Conservation (phyloP, 129 eudicot genomes). For the Sambucus nigra region DNA sequence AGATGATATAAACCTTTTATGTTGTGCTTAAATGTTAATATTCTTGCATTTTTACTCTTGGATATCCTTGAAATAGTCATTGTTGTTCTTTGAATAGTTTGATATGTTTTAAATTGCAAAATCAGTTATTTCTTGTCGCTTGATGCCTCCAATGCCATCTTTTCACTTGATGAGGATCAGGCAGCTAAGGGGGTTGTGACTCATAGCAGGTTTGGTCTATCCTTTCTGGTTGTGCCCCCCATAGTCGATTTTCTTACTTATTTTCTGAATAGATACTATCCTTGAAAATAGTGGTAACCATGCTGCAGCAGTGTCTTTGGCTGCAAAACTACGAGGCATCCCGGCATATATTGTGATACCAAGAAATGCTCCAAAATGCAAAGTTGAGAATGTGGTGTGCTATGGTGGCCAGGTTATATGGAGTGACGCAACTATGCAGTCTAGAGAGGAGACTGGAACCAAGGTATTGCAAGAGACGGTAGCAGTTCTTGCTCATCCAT, state of each 20-base stretch:
- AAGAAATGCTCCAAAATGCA: conserved; percentile 87
- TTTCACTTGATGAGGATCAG: conserved; percentile 66
- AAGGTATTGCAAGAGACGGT: conserved; percentile 77
- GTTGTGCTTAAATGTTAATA: too few species aligned
- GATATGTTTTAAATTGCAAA: too few species aligned
- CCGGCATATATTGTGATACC: conserved; percentile 91
- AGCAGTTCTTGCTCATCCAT: conserved; percentile 86
- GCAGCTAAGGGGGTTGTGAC: conserved; percentile 94
- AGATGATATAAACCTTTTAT: too few species aligned
- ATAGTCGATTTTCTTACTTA: not conserved
- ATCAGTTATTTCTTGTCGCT: too few species aligned
- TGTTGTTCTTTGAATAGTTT: too few species aligned
- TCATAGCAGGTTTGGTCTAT: conserved; percentile 72
- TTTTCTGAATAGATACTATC: not conserved
- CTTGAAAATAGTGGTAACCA: conserved; percentile 70
- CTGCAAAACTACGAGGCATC: conserved; percentile 81
- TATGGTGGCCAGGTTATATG: conserved; percentile 87
- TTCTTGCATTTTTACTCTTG: too few species aligned
- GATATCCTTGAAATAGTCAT: too few species aligned
- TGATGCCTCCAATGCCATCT: conserved; percentile 90
- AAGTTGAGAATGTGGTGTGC: conserved; percentile 85
- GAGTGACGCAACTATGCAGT: conserved; percentile 73
- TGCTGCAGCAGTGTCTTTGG: conserved; percentile 96
- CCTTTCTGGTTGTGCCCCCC: not conserved
- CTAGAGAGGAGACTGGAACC: conserved; percentile 66